Base-by-base conservation (phyloP, 805 yeast genomes). In the Lipomyces oligophaga region DNA sequence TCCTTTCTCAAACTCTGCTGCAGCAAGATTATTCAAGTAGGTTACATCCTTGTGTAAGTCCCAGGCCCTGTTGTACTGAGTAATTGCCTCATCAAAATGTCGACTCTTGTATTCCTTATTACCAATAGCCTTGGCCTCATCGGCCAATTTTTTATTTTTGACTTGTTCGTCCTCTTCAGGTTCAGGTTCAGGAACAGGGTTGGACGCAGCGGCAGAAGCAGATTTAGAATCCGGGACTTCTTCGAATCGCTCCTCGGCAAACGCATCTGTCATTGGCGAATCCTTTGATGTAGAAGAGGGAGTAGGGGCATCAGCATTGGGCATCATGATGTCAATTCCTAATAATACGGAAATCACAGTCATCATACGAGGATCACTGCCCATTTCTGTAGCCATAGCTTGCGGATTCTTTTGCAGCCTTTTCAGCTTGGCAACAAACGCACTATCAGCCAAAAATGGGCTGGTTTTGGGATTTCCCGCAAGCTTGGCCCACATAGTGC, bases 1-100 rank as follows among this genome's bases (percentile, higher is more conserved):
- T 53, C 93, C 96, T 67, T 89, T 87, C 71, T 93, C 99, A 63
- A 69, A 93, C 69, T 93, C 96, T 27, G 98, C 99, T 47, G 99
- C 97, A 32, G 98, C 93, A 62, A 94, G 80, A 75, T 93, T 93
- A 74, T 94, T 93, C 65, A 93, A 75, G 65, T 84, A 93, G 0
- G 97, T 90, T 62, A 90, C 86, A 64, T 93, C 97, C 62, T 80
- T 76, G 69, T 73, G 68, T 18, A 80, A 65, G 27, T 81, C 83
- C 84, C 87, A 93, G 1, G 99, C 99, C 63, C 80, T 76, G 63
- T 85, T 73, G 70, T 93, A 93, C 53, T 79, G 72, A 47, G 71
- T 86, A 64, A 93, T 90, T 35, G 99, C 98, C 62, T 83, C 95
- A 63, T 87, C 96, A 58, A 93, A 93, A 62, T 88, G 74, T 65